Evolutionary conservation across 306 rosid genomes (phyloP), one percentile per base, ranked within the genome.

Genomic region (Sicyos baderoa): DNA sequence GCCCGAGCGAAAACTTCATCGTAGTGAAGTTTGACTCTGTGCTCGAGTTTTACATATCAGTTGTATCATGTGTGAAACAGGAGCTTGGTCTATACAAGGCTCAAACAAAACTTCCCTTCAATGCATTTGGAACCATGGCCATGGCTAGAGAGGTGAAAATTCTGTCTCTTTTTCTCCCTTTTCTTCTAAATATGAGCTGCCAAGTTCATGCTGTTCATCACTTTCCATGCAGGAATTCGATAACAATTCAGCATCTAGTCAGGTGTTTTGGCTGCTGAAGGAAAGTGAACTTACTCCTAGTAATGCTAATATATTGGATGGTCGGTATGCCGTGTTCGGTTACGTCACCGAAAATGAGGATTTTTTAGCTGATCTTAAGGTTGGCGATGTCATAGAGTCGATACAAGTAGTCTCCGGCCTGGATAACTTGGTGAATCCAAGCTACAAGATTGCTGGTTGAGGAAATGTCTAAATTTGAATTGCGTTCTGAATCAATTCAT

Each of bases 51-150:
- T n/a, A n/a, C 14, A 64, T 19, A 11, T 21, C 6, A 11, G 70
- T 42, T 63, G 15, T 64, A 68, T 68, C 68, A 70, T 40, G 18
- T 62, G 72, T 70, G 62, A 69, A 37, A 58, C 87, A 93, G 97
- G 98, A 93, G 74, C 94, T 93, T 75, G 97, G 97, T 75, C 81
- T 93, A n/a, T 93, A 93, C 94, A 93, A 89, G 91, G 91, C 97
- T 53, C 98, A 93, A 81, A 89, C 97, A 73, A 89, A 82, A 83
- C 96, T 93, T 76, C 98, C 98, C 1, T 93, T 93, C 79, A 93
- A 93, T 77, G 98, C 98, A 45, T 93, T 93, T 66, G 98, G 98
- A 79, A 93, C 98, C 19, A 93, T 93, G 98, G 97, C 98, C 57
- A 88, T 93, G 98, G 97, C 98, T 47, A 86, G 98, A 89, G 98